A percentile compares a stretch with the other conserved stretches of the same genome.
Conservation (phyloP, 169 alveolate species). For the Theileria equi region DNA sequence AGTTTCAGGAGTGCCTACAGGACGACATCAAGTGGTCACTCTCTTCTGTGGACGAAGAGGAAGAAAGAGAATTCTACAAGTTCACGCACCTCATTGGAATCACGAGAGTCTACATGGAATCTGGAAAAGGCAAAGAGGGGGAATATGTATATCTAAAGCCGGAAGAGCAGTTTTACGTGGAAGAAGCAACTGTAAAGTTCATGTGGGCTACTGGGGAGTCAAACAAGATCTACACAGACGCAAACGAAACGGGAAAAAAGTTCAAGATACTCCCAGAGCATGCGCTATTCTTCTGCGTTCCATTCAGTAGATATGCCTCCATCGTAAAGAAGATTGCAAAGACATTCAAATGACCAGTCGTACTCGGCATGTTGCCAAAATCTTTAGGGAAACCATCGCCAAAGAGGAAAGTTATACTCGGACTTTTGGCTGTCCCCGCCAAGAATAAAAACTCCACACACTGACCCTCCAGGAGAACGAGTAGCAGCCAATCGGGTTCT, state of each 20-base stretch:
- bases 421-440: too few species aligned
- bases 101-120: conserved; percentile 24
- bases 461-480: too few species aligned
- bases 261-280: conserved; percentile 39
- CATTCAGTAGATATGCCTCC: conserved; percentile 13
- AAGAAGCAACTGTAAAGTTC: conserved; percentile 30
- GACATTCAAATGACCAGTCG: too few species aligned
- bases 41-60: conserved; percentile 43
- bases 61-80: conserved; percentile 42
- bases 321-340: conserved; percentile 29
- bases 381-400: too few species aligned
- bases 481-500: too few species aligned
- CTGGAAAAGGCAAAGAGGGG: neutral
- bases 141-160: conserved; percentile 28
- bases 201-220: conserved; percentile 64
- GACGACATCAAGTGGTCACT: conserved; percentile 58
- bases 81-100: conserved; percentile 49
- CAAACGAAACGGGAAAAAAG: conserved; percentile 11
- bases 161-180: conserved; percentile 45
- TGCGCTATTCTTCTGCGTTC: conserved; percentile 26
- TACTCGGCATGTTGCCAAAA: too few species aligned
- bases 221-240: conserved; percentile 33
- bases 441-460: too few species aligned
- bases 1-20: conserved; percentile 26
- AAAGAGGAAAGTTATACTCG: too few species aligned